A percentile compares a stretch with the other conserved stretches of the same genome.
Conservation (phyloP, 169 alveolate genomes). For the Theileria equi region DNA sequence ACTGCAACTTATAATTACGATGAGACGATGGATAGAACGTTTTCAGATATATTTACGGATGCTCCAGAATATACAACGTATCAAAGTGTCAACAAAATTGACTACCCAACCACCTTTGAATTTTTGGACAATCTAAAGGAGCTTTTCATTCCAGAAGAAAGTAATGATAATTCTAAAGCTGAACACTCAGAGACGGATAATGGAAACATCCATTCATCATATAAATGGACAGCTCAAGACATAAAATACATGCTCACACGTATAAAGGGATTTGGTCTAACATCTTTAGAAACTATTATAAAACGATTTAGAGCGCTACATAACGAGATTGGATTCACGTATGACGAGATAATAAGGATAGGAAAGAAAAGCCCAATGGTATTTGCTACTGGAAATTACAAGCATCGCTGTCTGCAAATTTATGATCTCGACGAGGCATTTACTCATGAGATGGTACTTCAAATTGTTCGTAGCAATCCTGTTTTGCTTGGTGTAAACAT, state of each 20-base stretch:
- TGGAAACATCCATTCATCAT: constrained; percentile 4
- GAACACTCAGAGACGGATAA: not conserved
- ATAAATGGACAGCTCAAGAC: constrained; percentile 33
- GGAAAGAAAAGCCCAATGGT: constrained; percentile 32
- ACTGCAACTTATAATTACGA: constrained; percentile 35
- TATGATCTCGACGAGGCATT: constrained; percentile 56
- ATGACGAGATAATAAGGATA: constrained; percentile 50
- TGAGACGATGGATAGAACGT: constrained; percentile 53
- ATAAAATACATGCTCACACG: constrained; percentile 34
- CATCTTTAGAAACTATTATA: constrained; percentile 23
- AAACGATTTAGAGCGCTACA: constrained; percentile 32
- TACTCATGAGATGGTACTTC: constrained; percentile 54
- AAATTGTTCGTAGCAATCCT: constrained; percentile 60
- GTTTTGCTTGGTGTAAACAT: constrained; percentile 64
- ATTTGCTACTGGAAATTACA: constrained; percentile 34
- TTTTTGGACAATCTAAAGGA: constrained; percentile 14
- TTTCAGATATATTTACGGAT: constrained; percentile 44
- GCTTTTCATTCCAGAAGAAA: constrained; percentile 15
- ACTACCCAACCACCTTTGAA: constrained; percentile 31
- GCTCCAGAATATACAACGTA: constrained; percentile 44
- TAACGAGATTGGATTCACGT: constrained; percentile 44
- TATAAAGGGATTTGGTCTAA: constrained; percentile 16
- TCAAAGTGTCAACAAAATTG: constrained; percentile 51
- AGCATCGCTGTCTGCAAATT: constrained; percentile 28
- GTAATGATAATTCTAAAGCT: not conserved